Evolutionary conservation across 345 rosid genomes (phyloP).

Genomic region (Rhodamnia rubescens): DNA sequence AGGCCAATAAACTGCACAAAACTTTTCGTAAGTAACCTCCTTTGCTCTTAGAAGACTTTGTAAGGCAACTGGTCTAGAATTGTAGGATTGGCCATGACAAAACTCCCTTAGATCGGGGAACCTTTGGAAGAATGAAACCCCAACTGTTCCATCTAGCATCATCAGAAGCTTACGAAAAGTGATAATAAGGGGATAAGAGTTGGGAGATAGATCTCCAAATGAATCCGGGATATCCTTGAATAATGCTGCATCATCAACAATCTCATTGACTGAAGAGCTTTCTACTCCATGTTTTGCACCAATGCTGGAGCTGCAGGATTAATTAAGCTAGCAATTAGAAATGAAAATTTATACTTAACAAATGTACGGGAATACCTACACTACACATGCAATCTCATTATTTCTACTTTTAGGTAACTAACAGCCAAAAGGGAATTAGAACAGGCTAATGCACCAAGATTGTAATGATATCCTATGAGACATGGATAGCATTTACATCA

Average conservation of each 20-base stretch:
- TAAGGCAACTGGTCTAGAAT: conserved; percentile 10
- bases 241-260: conserved; percentile 14
- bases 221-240: conserved; percentile 37
- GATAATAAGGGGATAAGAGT: conserved; percentile 33
- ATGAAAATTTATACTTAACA: neutral
- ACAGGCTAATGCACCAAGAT: neutral
- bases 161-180: conserved; percentile 41
- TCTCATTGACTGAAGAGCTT: conserved; percentile 11
- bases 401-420: neutral
- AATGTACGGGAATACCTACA: neutral
- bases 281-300: conserved; percentile 13
- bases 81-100: neutral
- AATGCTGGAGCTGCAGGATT: conserved; percentile 16
- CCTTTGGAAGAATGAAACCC: conserved; percentile 32
- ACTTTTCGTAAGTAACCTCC: conserved; percentile 38
- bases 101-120: conserved; percentile 21
- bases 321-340: neutral
- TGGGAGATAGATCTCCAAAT: conserved; percentile 16
- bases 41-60: conserved; percentile 22
- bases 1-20: conserved; percentile 40
- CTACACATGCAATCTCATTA: neutral
- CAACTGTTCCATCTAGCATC: conserved; percentile 50
- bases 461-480: neutral
- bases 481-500: neutral
- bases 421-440: neutral